Conservation (phyloP, 257 asterid genomes). For the Petunia secreta region DNA sequence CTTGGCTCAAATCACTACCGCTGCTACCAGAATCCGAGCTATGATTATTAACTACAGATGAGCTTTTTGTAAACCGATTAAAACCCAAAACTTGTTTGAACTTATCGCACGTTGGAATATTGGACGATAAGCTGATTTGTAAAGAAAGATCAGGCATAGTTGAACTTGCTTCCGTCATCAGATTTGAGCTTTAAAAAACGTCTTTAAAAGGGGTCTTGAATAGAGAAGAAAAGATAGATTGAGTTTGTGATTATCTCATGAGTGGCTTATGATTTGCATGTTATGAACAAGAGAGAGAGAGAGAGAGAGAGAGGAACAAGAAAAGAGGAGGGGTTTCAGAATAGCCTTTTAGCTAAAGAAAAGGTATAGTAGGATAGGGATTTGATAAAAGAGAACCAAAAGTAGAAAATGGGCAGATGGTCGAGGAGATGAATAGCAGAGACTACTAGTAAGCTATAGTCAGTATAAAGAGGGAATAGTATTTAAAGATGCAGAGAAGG, state of each 20-base stretch:
- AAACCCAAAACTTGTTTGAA: constrained; percentile 33
- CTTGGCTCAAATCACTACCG: constrained; percentile 77
- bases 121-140: constrained; percentile 66
- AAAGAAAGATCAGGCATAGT: constrained; percentile 70
- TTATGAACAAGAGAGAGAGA: constrained; percentile 17
- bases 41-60: too few relatives aligned
- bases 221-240: neutral
- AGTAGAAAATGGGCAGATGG: constrained; percentile 14
- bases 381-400: constrained; percentile 12
- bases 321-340: neutral
- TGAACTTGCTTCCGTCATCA: constrained; percentile 35
- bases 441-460: constrained; percentile 4
- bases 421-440: constrained; percentile 22
- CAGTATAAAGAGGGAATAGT: constrained; percentile 33
- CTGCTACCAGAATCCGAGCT: constrained; percentile 61
- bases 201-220: constrained; percentile 31
- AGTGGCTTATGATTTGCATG: constrained; percentile 69
- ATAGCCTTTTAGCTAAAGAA: constrained; percentile 40
- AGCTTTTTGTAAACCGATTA: neutral
- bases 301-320: constrained; percentile 8
- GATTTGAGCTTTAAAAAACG: constrained; percentile 37
- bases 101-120: constrained; percentile 18
- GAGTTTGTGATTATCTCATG: constrained; percentile 49
- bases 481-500: constrained; percentile 33
- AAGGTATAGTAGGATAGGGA: neutral